Conservation (phyloP, 768 basidiomycete genomes). For the Psilocybe azurescens region DNA sequence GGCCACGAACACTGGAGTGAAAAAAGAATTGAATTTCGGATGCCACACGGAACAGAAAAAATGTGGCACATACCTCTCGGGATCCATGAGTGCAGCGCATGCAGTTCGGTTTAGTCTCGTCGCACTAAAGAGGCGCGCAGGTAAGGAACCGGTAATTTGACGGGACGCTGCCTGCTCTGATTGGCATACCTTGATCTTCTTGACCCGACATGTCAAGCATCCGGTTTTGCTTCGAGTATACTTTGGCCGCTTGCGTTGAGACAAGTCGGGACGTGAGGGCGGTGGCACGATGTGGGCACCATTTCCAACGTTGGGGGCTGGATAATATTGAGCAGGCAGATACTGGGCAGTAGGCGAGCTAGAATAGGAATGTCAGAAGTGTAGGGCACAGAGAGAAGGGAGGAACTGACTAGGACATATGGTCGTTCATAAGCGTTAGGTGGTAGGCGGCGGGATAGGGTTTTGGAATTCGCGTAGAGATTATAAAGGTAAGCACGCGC, state of each 20-base stretch:
- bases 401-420: constrained; percentile 57
- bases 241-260: constrained; percentile 83
- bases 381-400: constrained; percentile 10
- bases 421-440: constrained; percentile 52
- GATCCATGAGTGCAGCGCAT: constrained; percentile 87
- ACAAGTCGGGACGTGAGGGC: constrained; percentile 52
- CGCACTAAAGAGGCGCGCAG: constrained; percentile 60
- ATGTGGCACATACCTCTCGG: constrained; percentile 63
- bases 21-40: constrained; percentile 6
- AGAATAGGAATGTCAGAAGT: constrained; percentile 27
- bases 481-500: constrained; percentile 53
- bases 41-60: constrained; percentile 4
- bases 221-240: constrained; percentile 95
- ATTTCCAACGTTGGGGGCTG: constrained; percentile 31
- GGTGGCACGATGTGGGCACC: constrained; percentile 55
- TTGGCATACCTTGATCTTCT: constrained; percentile 87
- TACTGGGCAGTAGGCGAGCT: constrained; percentile 47
- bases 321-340: constrained; percentile 47
- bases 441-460: constrained; percentile 43
- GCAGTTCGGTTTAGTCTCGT: constrained; percentile 89
- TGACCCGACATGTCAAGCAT: constrained; percentile 90
- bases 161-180: neutral
- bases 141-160: constrained; percentile 1
- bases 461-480: constrained; percentile 49
- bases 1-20: constrained; percentile 79